Percentiles rank a stretch among this genome's conserved stretches.
phyloP scores from a whole-genome alignment of 1,284 basidiomycete genomes.

The Trichosporon sp. region DNA sequence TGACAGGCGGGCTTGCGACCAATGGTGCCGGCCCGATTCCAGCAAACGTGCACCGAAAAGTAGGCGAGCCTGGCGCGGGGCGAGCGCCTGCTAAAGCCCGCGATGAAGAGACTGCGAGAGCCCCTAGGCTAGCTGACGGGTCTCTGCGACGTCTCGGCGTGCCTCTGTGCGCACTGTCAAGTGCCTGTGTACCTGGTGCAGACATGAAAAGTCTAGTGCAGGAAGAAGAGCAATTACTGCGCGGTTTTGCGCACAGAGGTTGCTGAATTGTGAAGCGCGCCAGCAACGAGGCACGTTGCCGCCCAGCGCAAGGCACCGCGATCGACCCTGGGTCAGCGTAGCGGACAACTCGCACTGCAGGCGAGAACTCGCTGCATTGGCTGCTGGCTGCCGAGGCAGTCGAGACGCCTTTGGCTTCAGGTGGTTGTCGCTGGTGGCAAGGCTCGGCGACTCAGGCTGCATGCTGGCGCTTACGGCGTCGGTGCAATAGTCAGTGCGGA shows the following conservation, averaged over 20 bases:
- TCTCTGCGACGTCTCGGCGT: neutral
- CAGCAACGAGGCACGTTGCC: neutral
- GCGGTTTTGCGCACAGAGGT: conserved; percentile 7
- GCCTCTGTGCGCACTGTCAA: neutral
- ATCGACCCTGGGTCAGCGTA: neutral
- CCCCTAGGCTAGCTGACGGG: neutral
- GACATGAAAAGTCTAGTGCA: neutral
- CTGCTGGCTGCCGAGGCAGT: neutral
- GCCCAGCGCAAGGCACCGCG: neutral
- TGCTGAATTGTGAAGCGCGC: neutral
- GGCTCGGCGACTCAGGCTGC: neutral
- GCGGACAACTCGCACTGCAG: neutral
- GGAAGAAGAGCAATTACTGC: conserved; percentile 2
- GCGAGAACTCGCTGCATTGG: neutral
- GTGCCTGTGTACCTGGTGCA: conserved; percentile 5
- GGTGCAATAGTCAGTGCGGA: neutral
- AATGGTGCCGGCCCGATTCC: neutral
- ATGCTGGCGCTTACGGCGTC: neutral
- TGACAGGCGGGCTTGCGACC: neutral
- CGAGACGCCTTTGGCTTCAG: neutral
- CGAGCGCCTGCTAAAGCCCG: neutral
- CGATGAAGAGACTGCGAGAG: neutral
- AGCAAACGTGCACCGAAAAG: neutral
- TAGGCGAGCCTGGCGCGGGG: too few species aligned
- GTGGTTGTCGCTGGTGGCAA: neutral